A percentile compares a stretch with the other conserved stretches of the same genome.
These are phyloP conservation scores for Neonectria magnoliae DNA, from an alignment of 2,329 filamentous ascomycete species.

Conservation along the genomic window DNA sequence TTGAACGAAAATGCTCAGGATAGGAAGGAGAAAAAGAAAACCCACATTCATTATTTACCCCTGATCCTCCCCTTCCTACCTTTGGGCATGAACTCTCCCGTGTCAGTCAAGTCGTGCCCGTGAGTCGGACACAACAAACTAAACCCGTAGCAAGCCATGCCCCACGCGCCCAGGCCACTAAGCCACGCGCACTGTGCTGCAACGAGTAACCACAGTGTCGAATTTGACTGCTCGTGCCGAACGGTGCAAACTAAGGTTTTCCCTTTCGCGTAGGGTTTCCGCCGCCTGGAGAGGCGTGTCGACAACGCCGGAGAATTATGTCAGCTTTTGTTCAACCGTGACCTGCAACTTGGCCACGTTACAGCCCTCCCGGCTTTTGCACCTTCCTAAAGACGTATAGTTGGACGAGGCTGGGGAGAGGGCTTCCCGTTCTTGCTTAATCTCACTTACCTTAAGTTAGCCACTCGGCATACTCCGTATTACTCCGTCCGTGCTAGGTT, in stretches of 20 bases:
- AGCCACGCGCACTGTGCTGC: conserved; percentile 14
- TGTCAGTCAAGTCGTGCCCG: not conserved
- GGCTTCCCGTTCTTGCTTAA: not conserved
- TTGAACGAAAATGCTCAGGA: not conserved
- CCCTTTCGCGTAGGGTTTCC: not conserved
- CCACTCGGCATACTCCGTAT: not conserved
- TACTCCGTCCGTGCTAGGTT: not conserved
- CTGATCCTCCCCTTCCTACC: not conserved
- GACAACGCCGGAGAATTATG: not conserved
- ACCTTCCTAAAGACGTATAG: conserved; percentile 4
- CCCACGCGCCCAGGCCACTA: not conserved
- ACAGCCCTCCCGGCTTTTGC: not conserved
- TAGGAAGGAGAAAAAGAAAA: not conserved
- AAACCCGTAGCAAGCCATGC: conserved; percentile 1
- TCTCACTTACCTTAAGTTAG: not conserved
- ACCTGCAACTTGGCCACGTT: not conserved
- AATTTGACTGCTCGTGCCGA: not conserved
- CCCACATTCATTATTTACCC: not conserved
- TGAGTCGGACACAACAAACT: not conserved
- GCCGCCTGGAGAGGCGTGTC: not conserved
- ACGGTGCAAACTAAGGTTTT: not conserved
- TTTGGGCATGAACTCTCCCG: no score
- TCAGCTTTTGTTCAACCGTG: not conserved
- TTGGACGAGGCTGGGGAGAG: not conserved
- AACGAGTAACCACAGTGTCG: conserved; percentile 1